These are phyloP conservation scores for Elsinoe perseae DNA, from an alignment of 2,329 filamentous ascomycete species.

Conservation along the genomic window DNA sequence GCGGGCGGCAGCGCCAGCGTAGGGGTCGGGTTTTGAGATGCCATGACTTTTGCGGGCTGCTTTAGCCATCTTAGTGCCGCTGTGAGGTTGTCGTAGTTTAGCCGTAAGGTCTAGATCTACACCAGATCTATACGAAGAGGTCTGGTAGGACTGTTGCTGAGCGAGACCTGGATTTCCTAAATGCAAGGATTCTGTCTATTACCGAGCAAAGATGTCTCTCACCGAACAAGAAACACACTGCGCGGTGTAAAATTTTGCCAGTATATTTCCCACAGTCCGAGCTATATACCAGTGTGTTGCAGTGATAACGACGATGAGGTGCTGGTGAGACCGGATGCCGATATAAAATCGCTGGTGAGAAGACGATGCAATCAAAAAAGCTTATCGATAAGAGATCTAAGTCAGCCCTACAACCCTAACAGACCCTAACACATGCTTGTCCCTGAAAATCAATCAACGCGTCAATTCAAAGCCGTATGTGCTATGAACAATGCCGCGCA, in stretches of 20 bases:
- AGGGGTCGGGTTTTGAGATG: constrained; percentile 36
- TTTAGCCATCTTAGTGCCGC: constrained; percentile 38
- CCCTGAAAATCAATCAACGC: constrained; percentile 4
- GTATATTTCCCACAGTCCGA: not conserved
- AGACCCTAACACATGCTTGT: not conserved
- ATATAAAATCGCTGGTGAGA: not conserved
- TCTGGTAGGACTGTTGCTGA: too few species aligned
- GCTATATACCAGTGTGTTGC: not conserved
- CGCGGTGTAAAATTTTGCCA: not conserved
- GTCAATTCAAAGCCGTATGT: not conserved
- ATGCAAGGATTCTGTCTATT: not conserved
- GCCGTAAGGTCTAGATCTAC: too few species aligned
- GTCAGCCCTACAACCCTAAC: constrained; percentile 6
- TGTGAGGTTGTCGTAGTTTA: not conserved
- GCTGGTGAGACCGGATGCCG: not conserved
- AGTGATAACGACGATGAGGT: too few species aligned
- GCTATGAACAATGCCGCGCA: constrained; percentile 14
- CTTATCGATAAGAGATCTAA: constrained; percentile 17
- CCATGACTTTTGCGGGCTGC: constrained; percentile 32
- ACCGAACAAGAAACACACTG: too few species aligned
- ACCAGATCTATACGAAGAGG: too few species aligned
- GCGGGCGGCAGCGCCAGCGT: constrained; percentile 35
- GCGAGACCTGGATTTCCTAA: not conserved
- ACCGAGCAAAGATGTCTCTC: too few species aligned
- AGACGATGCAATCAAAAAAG: constrained; percentile 4